Evolutionary conservation across 257 asterid genomes (phyloP).

Genomic region (Paulownia fortunei): DNA sequence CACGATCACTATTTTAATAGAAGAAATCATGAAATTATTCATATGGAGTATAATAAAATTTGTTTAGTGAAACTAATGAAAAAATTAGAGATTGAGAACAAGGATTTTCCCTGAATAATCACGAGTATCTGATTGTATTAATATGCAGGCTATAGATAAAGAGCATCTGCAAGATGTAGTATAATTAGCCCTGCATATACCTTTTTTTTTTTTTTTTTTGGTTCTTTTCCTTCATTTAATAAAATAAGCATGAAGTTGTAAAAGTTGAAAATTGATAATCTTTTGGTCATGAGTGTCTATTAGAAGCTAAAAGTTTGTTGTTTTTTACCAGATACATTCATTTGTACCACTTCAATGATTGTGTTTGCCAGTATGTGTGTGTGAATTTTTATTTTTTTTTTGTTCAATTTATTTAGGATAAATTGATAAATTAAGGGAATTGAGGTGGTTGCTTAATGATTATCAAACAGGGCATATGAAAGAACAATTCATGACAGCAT

Average conservation of each 20-base stretch:
- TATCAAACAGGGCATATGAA: neutral
- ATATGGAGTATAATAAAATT: too few species aligned
- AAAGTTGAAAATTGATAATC: neutral
- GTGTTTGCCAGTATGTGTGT: constrained; percentile 28
- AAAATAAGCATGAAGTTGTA: too few species aligned
- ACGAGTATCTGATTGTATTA: too few species aligned
- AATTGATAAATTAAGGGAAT: neutral
- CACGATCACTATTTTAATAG: too few species aligned
- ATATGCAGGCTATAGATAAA: too few species aligned
- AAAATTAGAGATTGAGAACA: too few species aligned
- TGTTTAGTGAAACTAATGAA: neutral
- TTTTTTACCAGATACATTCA: neutral
- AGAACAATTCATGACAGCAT: constrained; percentile 10
- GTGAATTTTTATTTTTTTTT: neutral
- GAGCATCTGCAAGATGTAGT: too few species aligned
- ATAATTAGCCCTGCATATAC: too few species aligned
- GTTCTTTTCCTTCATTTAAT: too few species aligned
- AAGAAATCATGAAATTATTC: too few species aligned
- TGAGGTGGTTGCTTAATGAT: neutral
- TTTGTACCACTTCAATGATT: constrained; percentile 29
- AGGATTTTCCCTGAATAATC: too few species aligned
- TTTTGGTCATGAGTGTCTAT: neutral
- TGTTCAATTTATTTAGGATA: neutral
- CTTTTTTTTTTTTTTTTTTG: too few species aligned
- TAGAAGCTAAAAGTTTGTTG: neutral